Evolutionary conservation across 129 eudicot genomes (phyloP).

Genomic region (Pseudognaphalium luteoalbum): DNA sequence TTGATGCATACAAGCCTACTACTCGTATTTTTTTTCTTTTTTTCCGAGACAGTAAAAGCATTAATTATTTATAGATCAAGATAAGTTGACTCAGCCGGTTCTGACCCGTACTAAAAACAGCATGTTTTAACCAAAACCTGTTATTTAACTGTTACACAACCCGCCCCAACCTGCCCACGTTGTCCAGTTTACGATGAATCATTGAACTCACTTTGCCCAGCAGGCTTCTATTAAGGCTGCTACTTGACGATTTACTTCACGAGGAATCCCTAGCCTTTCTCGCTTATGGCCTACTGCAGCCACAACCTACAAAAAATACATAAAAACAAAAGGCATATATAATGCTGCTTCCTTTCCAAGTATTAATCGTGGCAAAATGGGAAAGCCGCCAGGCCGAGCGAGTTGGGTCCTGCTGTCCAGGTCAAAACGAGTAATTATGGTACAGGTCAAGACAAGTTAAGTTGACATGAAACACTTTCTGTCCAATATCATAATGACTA

Average conservation of each 20-base stretch:
- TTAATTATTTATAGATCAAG: background rate
- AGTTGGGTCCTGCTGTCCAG: background rate
- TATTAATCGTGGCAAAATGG: background rate
- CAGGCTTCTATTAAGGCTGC: slow-evolving; percentile 83
- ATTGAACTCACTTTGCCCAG: slow-evolving; percentile 80
- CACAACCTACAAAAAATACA: slow-evolving; percentile 55
- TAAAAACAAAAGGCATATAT: background rate
- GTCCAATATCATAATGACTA: background rate
- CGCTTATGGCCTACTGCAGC: slow-evolving; percentile 78
- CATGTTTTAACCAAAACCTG: background rate
- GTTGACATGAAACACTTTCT: background rate
- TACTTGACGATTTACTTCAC: slow-evolving; percentile 63
- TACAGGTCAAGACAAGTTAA: background rate
- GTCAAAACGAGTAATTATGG: background rate
- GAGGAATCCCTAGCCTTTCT: slow-evolving; percentile 77
- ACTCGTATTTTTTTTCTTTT: background rate
- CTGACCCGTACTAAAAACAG: background rate
- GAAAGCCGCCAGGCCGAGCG: background rate
- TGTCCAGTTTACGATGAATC: background rate
- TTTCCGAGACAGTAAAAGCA: background rate
- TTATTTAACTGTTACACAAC: background rate
- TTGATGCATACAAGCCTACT: background rate
- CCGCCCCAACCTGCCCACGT: background rate
- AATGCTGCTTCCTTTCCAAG: background rate
- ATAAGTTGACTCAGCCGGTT: background rate